phyloP scores from a whole-genome alignment of 1,284 basidiomycete species.

The Pisolithus thermaeus region DNA sequence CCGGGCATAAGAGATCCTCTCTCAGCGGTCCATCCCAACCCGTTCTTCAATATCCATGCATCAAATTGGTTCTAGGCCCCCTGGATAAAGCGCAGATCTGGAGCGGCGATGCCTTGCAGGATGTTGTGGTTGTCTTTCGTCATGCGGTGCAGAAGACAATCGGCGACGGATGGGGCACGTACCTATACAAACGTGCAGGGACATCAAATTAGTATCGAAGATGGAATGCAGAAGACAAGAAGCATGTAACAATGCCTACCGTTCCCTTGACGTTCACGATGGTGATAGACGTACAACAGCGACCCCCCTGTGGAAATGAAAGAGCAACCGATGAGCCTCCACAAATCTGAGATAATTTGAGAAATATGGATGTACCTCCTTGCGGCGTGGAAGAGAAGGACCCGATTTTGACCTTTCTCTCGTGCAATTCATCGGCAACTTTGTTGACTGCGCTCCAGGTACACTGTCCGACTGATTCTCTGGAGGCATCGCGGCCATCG shows the following conservation, averaged over 20 bases:
- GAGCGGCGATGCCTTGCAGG: constrained; percentile 77
- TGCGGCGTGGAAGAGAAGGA: constrained; percentile 91
- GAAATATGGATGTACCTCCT: constrained; percentile 50
- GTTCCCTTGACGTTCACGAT: constrained; percentile 26
- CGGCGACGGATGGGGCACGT: constrained; percentile 81
- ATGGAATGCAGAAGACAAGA: neutral
- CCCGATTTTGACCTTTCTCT: constrained; percentile 78
- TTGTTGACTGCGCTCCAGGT: constrained; percentile 77
- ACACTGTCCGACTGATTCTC: constrained; percentile 57
- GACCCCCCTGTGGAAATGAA: constrained; percentile 61
- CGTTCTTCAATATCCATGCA: constrained; percentile 82
- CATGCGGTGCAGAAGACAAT: constrained; percentile 83
- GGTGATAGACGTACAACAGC: constrained; percentile 56
- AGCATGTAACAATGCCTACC: constrained; percentile 41
- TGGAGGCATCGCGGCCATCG: constrained; percentile 69
- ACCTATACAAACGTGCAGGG: constrained; percentile 43
- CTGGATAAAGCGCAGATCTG: constrained; percentile 66
- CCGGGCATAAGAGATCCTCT: constrained; percentile 74
- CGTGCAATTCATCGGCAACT: constrained; percentile 73
- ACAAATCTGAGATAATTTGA: constrained; percentile 8
- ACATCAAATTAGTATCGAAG: constrained; percentile 5
- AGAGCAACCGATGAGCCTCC: constrained; percentile 21
- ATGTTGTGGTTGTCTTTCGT: constrained; percentile 93
- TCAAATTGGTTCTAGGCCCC: constrained; percentile 76
- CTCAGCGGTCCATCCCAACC: constrained; percentile 71